Evolutionary conservation across 179 eudicot genomes (phyloP).

Genomic region (Actinidia chinensis): DNA sequence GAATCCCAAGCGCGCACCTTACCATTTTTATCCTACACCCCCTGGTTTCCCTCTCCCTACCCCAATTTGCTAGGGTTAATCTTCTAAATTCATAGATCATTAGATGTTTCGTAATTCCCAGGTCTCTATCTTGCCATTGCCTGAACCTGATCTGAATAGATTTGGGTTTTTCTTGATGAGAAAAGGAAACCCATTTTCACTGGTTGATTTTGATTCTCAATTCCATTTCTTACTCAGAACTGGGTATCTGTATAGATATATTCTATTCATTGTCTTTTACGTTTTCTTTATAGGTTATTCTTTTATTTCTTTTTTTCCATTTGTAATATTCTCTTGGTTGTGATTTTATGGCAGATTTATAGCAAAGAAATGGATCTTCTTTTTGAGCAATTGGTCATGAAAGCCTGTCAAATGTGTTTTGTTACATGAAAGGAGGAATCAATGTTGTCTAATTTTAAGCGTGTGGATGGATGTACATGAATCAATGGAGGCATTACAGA

Average conservation of each 20-base stretch:
- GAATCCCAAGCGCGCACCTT: slow-evolving; percentile 18
- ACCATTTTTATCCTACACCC: slow-evolving; percentile 28
- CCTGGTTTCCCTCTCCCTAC: slow-evolving; percentile 8
- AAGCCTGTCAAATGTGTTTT: slow-evolving; percentile 32
- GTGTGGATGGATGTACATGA: slow-evolving; percentile 82
- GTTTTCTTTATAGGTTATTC: slow-evolving; percentile 26
- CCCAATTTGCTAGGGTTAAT: slow-evolving; percentile 8
- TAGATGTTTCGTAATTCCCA: slow-evolving; percentile 29
- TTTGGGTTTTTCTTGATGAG: slow-evolving; percentile 29
- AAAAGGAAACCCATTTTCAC: slow-evolving; percentile 32
- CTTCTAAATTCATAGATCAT: slow-evolving; percentile 15
- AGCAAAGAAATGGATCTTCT: slow-evolving; percentile 39
- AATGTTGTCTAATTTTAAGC: slow-evolving; percentile 50
- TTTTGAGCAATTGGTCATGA: slow-evolving; percentile 37
- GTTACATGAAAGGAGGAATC: slow-evolving; percentile 35
- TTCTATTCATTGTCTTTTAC: slow-evolving; percentile 43
- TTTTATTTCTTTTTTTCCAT: slow-evolving; percentile 13
- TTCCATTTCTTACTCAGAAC: slow-evolving; percentile 46
- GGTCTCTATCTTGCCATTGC: slow-evolving; percentile 23
- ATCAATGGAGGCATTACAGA: slow-evolving; percentile 42
- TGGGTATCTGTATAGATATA: slow-evolving; percentile 53
- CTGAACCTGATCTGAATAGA: slow-evolving; percentile 39
- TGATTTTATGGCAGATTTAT: slow-evolving; percentile 58
- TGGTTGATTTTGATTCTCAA: slow-evolving; percentile 27
- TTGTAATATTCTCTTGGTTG: slow-evolving; percentile 28